Evolutionary conservation across 164 flowering plant genomes (phyloP).

Genomic region (Brasenia schreberi): DNA sequence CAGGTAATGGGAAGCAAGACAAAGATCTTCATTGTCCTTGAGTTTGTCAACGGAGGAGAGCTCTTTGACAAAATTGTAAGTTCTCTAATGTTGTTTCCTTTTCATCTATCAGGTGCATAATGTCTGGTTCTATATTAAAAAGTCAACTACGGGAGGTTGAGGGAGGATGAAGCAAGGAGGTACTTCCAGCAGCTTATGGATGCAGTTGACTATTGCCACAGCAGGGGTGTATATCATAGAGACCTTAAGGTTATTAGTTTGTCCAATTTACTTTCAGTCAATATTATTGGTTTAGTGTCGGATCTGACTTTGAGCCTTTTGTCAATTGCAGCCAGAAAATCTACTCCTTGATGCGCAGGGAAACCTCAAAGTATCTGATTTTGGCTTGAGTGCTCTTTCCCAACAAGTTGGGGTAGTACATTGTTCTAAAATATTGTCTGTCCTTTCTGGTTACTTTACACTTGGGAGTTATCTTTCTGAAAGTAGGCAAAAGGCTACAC

Average conservation of each 20-base stretch:
- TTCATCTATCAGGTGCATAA: no score
- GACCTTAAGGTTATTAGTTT: slow-evolving; percentile 65
- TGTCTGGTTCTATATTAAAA: slow-evolving; percentile 8
- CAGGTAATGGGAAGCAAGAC: slow-evolving; percentile 95
- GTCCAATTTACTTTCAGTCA: no score
- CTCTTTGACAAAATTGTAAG: slow-evolving; percentile 91
- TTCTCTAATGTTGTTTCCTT: no score
- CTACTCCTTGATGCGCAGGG: slow-evolving; percentile 60
- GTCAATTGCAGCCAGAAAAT: slow-evolving; percentile 67
- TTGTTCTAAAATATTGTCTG: no score
- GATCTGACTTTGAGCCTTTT: no score
- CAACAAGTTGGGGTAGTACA: slow-evolving; percentile 77
- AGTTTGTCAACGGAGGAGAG: slow-evolving; percentile 84
- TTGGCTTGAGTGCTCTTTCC: slow-evolving; percentile 82
- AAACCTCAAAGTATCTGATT: slow-evolving; percentile 82
- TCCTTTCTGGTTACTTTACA: no score
- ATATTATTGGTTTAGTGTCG: no score
- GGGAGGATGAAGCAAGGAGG: slow-evolving; percentile 67
- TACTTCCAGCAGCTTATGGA: slow-evolving; percentile 85
- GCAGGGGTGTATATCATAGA: slow-evolving; percentile 84
- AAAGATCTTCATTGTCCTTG: slow-evolving; percentile 72
- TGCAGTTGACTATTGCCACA: slow-evolving; percentile 87
- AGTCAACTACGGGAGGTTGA: slow-evolving; percentile 78
- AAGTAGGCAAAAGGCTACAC: no score
- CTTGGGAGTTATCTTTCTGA: no score